Conservation (phyloP, 2,329 filamentous ascomycete genomes). For the Aspergillus cejpii region DNA sequence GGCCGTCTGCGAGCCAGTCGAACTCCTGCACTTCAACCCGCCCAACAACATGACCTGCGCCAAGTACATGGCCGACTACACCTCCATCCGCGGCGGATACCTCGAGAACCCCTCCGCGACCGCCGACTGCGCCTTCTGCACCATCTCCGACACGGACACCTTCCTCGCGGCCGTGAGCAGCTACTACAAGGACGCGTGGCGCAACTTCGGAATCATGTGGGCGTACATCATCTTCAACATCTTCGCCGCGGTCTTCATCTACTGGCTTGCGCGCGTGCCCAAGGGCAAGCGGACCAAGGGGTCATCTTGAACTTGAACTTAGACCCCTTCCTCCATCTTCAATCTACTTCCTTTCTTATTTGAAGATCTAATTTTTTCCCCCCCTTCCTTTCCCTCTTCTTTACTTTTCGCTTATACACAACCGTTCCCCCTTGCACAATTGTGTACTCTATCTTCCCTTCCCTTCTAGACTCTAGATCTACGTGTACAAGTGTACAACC, state of each 20-base stretch:
- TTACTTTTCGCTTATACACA: too few relatives aligned
- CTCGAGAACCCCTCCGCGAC: constrained; percentile 43
- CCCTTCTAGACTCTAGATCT: background rate
- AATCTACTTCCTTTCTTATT: too few relatives aligned
- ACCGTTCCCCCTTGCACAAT: too few relatives aligned
- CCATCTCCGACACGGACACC: constrained; percentile 41
- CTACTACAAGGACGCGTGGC: constrained; percentile 50
- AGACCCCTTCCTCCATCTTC: too few relatives aligned
- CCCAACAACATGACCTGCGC: constrained; percentile 57
- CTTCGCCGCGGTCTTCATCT: constrained; percentile 51
- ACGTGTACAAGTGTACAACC: too few relatives aligned
- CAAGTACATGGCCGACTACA: constrained; percentile 43
- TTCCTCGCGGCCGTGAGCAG: constrained; percentile 42
- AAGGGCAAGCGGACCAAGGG: constrained; percentile 30
- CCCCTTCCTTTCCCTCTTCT: too few relatives aligned
- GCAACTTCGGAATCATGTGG: constrained; percentile 66
- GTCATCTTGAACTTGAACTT: background rate
- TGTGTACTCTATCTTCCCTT: too few relatives aligned
- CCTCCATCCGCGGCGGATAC: constrained; percentile 34
- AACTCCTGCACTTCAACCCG: constrained; percentile 35
- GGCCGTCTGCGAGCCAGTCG: constrained; percentile 28
- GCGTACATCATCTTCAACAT: constrained; percentile 61
- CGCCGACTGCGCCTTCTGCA: constrained; percentile 46
- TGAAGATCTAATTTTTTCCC: too few relatives aligned
- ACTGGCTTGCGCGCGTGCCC: constrained; percentile 57